Evolutionary conservation across 257 asterid genomes (phyloP).

Genomic region (Nicotiana knightiana): DNA sequence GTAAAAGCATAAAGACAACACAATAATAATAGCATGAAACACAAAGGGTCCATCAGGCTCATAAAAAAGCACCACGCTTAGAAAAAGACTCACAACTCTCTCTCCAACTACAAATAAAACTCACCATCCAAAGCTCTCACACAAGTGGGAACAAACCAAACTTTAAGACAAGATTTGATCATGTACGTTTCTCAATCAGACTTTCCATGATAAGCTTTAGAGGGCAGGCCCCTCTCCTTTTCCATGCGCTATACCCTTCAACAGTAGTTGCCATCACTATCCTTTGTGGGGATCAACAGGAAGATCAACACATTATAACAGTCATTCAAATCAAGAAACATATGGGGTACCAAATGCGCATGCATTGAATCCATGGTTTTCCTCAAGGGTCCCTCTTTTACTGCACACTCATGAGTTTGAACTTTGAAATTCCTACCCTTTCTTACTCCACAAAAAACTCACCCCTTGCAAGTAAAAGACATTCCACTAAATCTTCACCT

Average conservation of each 20-base stretch:
- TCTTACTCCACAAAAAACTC: slow-evolving; percentile 38
- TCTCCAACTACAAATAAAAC: background rate
- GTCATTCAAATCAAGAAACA: slow-evolving; percentile 31
- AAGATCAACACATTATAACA: slow-evolving; percentile 14
- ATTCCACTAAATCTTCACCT: slow-evolving; percentile 28
- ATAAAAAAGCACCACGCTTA: slow-evolving; percentile 4
- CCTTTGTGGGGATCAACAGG: slow-evolving; percentile 9
- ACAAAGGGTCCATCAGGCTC: slow-evolving; percentile 6
- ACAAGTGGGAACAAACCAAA: slow-evolving; percentile 27
- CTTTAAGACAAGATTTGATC: slow-evolving; percentile 32
- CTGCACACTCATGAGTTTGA: slow-evolving; percentile 41
- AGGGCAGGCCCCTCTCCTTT: slow-evolving; percentile 7
- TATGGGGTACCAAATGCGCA: slow-evolving; percentile 47
- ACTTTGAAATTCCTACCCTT: slow-evolving; percentile 34
- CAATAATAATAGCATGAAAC: slow-evolving; percentile 8
- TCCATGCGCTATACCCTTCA: slow-evolving; percentile 1
- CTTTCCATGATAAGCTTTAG: slow-evolving; percentile 25
- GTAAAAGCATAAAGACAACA: slow-evolving; percentile 8
- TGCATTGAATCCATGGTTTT: slow-evolving; percentile 55
- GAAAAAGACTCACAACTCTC: slow-evolving; percentile 6
- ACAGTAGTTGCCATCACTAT: slow-evolving; percentile 3
- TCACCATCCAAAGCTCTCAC: slow-evolving; percentile 7
- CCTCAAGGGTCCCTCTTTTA: slow-evolving; percentile 37
- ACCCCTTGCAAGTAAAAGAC: slow-evolving; percentile 25
- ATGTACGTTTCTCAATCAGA: background rate